These are phyloP conservation scores for Nitzschia sp. DNA, from an alignment of 108 stramenopile species.

Conservation along the genomic window DNA sequence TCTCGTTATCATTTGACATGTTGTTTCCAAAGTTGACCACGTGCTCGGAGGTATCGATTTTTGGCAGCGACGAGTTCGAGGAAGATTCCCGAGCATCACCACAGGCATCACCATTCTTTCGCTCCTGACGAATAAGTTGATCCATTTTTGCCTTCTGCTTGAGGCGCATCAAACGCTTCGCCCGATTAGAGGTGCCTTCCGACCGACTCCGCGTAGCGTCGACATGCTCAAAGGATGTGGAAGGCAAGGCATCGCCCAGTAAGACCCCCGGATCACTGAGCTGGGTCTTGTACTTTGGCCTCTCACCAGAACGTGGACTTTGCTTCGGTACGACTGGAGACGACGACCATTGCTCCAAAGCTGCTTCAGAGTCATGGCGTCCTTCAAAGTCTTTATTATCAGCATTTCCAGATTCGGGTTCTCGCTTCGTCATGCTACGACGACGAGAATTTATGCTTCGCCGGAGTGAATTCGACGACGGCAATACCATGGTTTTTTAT, in stretches of 20 bases:
- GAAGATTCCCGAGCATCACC: no score
- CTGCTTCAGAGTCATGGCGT: neutral
- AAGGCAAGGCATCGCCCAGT: neutral
- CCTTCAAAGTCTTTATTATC: neutral
- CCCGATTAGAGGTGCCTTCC: neutral
- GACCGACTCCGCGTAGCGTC: no score
- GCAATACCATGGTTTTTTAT: no score
- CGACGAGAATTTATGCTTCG: no score
- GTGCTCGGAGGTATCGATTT: no score
- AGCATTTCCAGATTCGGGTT: neutral
- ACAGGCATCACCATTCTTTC: no score
- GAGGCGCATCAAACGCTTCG: conserved; percentile 4
- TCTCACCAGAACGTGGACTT: neutral
- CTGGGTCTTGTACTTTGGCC: neutral
- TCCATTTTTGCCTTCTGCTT: neutral
- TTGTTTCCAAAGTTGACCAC: no score
- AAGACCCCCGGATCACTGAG: neutral
- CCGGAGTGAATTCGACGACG: no score
- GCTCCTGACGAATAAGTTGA: neutral
- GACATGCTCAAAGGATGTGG: no score
- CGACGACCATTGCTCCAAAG: conserved; percentile 11
- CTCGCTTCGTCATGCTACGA: no score
- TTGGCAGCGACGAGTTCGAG: no score
- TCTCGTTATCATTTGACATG: no score
- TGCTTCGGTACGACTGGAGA: neutral